Conservation (phyloP, 2,329 filamentous ascomycete species). For the Laburnicola sp. region DNA sequence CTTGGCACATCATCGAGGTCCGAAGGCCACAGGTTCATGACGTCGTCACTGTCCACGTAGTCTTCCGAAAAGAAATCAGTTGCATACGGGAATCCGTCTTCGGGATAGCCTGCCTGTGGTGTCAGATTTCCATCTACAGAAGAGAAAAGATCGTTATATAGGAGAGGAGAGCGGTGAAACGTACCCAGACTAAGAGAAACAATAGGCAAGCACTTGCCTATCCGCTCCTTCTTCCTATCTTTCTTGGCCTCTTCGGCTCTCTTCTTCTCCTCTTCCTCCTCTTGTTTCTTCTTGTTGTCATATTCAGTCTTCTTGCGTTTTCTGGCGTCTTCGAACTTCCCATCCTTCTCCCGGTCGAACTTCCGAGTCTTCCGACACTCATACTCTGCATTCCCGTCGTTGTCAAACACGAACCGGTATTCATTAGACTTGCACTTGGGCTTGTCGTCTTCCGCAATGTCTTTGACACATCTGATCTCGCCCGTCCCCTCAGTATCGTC, state of each 20-base stretch:
- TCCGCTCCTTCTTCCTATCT: not conserved
- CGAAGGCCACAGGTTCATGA: not conserved
- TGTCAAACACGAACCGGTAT: too few relatives aligned
- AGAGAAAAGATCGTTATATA: not conserved
- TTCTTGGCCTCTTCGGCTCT: not conserved
- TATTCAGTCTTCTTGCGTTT: not conserved
- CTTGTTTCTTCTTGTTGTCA: too few relatives aligned
- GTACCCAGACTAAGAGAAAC: not conserved
- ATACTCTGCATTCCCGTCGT: too few relatives aligned
- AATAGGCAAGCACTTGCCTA: not conserved
- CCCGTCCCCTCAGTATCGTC: too few relatives aligned
- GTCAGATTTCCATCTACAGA: not conserved
- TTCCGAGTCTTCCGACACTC: too few relatives aligned
- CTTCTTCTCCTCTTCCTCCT: too few relatives aligned
- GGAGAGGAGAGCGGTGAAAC: not conserved
- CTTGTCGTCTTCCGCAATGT: not conserved
- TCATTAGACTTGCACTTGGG: not conserved
- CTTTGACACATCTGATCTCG: too few relatives aligned
- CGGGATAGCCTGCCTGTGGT: not conserved
- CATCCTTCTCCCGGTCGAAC: too few relatives aligned
- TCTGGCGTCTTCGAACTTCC: not conserved
- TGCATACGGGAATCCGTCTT: not conserved
- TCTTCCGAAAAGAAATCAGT: not conserved
- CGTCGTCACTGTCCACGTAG: not conserved
- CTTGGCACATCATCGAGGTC: not conserved